These are phyloP conservation scores for Letharia columbiana DNA, from an alignment of 495 filamentous ascomycete genomes.

Conservation along the genomic window DNA sequence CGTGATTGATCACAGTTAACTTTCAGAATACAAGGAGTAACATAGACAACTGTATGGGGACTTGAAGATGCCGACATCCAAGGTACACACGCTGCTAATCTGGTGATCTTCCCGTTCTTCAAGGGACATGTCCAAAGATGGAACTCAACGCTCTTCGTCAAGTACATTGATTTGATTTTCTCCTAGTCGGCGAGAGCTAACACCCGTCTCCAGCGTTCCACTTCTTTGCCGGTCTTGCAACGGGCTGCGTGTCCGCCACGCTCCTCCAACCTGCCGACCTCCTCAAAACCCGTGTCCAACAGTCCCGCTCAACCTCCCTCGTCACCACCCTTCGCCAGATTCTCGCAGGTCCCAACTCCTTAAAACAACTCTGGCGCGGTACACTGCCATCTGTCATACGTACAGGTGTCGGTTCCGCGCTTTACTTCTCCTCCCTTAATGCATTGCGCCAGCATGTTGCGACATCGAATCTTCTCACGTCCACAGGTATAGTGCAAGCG, in stretches of 20 bases:
- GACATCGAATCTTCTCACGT: constrained; percentile 34
- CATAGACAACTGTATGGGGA: too few species aligned
- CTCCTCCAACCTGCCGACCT: constrained; percentile 94
- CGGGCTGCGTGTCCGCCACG: constrained; percentile 76
- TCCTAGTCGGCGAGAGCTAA: background rate
- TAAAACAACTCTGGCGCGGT: constrained; percentile 85
- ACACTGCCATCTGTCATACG: constrained; percentile 85
- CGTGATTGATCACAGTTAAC: background rate
- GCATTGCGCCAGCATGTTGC: constrained; percentile 65
- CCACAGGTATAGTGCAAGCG: constrained; percentile 22
- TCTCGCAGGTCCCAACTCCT: constrained; percentile 47
- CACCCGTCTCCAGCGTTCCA: constrained; percentile 49
- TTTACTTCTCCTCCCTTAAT: constrained; percentile 91
- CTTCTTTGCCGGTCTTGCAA: constrained; percentile 67
- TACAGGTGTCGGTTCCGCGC: constrained; percentile 83
- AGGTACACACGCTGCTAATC: background rate
- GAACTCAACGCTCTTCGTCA: constrained; percentile 19
- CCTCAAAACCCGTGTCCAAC: constrained; percentile 90
- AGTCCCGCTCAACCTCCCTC: constrained; percentile 58
- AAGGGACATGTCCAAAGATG: constrained; percentile 21
- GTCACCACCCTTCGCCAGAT: constrained; percentile 63
- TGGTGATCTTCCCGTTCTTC: background rate
- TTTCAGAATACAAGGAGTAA: background rate
- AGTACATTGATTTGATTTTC: constrained; percentile 4
- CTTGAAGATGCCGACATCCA: constrained; percentile 4